Evolutionary conservation across 208 protist genomes (phyloP).

Genomic region (Wallacemonas collosoma): DNA sequence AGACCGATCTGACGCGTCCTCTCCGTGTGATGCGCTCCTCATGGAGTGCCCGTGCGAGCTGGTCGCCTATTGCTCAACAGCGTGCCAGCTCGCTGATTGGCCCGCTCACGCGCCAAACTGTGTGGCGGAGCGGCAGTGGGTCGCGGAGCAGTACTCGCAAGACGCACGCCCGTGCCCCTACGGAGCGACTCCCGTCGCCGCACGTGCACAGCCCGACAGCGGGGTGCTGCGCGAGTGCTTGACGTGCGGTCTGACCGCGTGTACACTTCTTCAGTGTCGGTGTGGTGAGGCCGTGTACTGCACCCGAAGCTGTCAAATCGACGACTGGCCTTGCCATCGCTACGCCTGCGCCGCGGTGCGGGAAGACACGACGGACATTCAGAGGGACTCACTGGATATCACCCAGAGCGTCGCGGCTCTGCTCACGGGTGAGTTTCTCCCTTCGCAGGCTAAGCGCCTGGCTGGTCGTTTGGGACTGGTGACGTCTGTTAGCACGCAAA

Average conservation of each 20-base stretch:
- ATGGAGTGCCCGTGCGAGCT: conserved; percentile 40
- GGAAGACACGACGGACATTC: not conserved
- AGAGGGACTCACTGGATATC: not conserved
- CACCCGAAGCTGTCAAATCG: conserved; percentile 19
- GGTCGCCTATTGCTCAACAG: conserved; percentile 37
- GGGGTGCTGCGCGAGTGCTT: conserved; percentile 3
- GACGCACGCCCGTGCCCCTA: not conserved
- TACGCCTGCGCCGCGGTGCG: not conserved
- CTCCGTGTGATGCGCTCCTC: conserved; percentile 1
- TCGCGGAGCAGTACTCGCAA: conserved; percentile 1
- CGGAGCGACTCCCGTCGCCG: conserved; percentile 4
- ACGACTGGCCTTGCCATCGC: conserved; percentile 22
- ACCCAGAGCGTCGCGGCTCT: conserved; percentile 11
- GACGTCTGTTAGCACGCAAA: conserved; percentile 2
- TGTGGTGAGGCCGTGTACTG: conserved; percentile 33
- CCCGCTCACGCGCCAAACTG: conserved; percentile 27
- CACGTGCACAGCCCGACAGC: conserved; percentile 4
- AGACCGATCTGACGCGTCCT: not conserved
- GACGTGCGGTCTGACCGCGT: conserved; percentile 15
- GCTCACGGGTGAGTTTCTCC: not conserved
- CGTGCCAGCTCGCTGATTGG: conserved; percentile 54
- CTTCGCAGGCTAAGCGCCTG: not conserved
- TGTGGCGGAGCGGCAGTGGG: conserved; percentile 10
- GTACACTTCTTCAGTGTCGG: conserved; percentile 23
- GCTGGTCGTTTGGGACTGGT: not conserved